Conservation (phyloP, 179 eudicot genomes). For the Camellia oleifera region DNA sequence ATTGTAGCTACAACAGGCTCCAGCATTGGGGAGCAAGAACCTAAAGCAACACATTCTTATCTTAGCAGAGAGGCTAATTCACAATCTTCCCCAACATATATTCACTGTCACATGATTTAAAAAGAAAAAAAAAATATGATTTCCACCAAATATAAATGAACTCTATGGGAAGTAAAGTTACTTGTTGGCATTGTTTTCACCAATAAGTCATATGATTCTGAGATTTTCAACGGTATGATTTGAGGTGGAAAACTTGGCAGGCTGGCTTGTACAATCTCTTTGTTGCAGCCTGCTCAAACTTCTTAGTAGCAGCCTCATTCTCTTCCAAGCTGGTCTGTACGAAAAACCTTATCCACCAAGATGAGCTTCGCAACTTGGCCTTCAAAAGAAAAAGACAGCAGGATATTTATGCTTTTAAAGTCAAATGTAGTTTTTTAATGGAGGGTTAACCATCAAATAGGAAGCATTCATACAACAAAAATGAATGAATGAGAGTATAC, state of each 20-base stretch:
- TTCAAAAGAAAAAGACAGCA: conserved; percentile 19
- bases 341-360: conserved; percentile 88
- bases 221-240: conserved; percentile 43
- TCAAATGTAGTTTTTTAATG: background rate
- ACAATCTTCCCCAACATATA: conserved; percentile 5
- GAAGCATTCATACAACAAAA: background rate
- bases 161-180: background rate
- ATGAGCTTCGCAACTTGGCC: conserved; percentile 89
- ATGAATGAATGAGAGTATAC: background rate
- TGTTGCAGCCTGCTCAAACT: conserved; percentile 84
- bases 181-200: conserved; percentile 3
- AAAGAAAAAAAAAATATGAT: background rate
- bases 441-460: background rate
- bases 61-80: background rate
- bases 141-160: conserved; percentile 9
- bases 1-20: background rate
- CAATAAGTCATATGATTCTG: background rate
- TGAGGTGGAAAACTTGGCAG: conserved; percentile 96
- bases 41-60: background rate
- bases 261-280: conserved; percentile 57
- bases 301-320: conserved; percentile 76
- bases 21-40: conserved; percentile 10
- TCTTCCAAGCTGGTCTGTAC: conserved; percentile 69
- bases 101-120: background rate
- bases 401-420: background rate